Evolutionary conservation across 148 eudicot genomes (phyloP).

Genomic region (Silene uniflora): DNA sequence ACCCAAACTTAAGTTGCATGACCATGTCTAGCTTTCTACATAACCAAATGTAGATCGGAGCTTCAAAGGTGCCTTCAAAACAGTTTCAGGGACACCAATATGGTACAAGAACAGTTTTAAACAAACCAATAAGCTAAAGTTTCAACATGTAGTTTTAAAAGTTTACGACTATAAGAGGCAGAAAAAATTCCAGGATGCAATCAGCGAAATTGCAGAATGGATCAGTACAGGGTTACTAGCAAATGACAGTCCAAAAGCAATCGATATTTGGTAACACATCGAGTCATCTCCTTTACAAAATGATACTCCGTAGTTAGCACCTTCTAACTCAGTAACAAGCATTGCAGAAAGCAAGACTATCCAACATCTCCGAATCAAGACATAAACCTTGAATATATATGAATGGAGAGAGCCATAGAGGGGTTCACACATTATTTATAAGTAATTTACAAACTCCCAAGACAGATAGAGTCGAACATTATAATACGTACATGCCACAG

Average conservation of each 20-base stretch:
- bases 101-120: no score
- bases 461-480: background rate
- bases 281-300: background rate
- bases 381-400: conserved; percentile 3
- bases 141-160: no score
- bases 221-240: background rate
- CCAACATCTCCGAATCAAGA: background rate
- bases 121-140: no score
- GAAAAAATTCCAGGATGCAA: no score
- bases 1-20: no score
- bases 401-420: conserved; percentile 1
- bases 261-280: background rate
- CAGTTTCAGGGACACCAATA: no score
- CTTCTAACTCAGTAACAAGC: conserved; percentile 3
- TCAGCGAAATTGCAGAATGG: background rate
- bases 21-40: no score
- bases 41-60: no score
- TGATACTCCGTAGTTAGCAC: background rate
- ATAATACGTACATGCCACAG: conserved; percentile 1
- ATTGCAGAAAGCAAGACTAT: background rate
- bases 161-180: no score
- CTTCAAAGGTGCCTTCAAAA: no score
- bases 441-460: conserved; percentile 7
- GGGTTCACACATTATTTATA: conserved; percentile 11
- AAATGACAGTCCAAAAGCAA: background rate